Base-by-base conservation (phyloP, 1,284 basidiomycete species). In the Blastosporella zonata region DNA sequence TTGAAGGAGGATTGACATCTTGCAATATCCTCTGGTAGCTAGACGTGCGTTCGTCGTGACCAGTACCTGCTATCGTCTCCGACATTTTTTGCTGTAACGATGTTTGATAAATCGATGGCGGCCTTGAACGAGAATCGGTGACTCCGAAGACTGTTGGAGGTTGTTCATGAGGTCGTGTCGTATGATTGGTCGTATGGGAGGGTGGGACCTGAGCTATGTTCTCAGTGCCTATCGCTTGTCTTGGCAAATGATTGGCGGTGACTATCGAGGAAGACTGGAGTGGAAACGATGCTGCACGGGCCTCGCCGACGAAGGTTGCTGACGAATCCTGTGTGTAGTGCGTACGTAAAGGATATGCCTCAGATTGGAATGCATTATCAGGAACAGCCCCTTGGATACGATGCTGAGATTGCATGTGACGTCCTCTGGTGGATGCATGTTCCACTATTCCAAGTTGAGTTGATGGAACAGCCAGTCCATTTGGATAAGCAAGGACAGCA, bases 91-190 rank as follows among this genome's bases (percentile, higher is more conserved):
- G 45, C 31, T 43, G 46, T 18, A 25, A 10, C 6, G 31, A 13
- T 2, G 25, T 29, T 27, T 43, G 47, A 22, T 15, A 28, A 9
- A 34, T 44, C 12, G 44, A 46, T 13, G 41, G 44, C 28, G 10
- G 28, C 22, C 37, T 15, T 15, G 33, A 35, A 15, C 8, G 31
- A 5, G 34, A n/a, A n/a, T 18, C 25, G 25, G 28, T n/a, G 6
- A 15, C 29, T 17, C 50, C 42, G 21, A 21, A 17, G 18, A 25
- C 12, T n/a, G 18, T 35, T 25, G 22, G 33, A 20, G 43, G 33
- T 22, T 18, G 40, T 33, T 43, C 47, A 33, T 15, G 27, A 15
- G 21, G 29, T 3, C 34, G 46, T 25, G 20, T 15, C 18, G 37
- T 33, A 33, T 22, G 44, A 33, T 20, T 21, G 5, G 25, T 22